A percentile compares a stretch with the other conserved stretches of the same genome.
These are phyloP conservation scores for Thuja plicata DNA, from an alignment of 83 land plant species.

Conservation along the genomic window DNA sequence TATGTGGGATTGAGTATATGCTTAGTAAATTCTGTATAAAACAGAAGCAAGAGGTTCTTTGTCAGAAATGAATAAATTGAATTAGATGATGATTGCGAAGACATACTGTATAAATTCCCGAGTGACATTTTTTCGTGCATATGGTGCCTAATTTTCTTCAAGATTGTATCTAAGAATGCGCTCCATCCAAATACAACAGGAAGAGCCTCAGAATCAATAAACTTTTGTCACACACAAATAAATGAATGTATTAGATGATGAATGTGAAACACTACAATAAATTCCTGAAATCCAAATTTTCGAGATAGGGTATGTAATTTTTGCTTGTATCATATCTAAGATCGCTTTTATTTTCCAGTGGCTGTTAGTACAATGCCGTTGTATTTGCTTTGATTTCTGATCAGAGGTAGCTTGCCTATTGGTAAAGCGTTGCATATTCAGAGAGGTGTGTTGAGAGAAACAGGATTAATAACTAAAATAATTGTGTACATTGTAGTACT, in stretches of 20 bases:
- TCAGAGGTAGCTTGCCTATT: neutral
- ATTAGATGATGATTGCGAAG: neutral
- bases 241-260: neutral
- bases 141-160: too few species aligned
- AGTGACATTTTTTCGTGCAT: too few species aligned
- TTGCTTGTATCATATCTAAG: neutral
- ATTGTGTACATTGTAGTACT: neutral
- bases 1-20: neutral
- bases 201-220: neutral
- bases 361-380: neutral
- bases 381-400: neutral
- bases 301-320: neutral
- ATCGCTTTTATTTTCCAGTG: neutral
- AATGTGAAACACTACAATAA: neutral
- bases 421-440: neutral
- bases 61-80: neutral
- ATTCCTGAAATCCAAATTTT: neutral
- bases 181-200: neutral
- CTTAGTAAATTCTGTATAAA: neutral
- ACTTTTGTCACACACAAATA: neutral
- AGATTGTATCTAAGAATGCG: too few species aligned
- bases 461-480: neutral
- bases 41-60: neutral
- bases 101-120: neutral
- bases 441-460: neutral